Conservation (phyloP, 352 stramenopile species). For the Globisporangium carolinianum region DNA sequence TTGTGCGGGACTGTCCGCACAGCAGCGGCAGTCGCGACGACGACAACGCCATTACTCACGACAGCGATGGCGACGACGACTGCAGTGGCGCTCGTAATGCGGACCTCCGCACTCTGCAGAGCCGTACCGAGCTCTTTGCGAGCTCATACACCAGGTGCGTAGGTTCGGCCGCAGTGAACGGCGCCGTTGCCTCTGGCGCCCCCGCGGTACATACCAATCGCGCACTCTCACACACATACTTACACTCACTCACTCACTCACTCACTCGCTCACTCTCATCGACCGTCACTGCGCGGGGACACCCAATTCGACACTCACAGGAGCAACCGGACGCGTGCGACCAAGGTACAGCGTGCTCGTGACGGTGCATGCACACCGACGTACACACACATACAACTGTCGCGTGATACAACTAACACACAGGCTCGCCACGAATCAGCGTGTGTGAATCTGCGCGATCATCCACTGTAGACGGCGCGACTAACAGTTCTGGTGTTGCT, state of each 20-base stretch:
- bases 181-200: no score
- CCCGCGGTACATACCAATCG: no score
- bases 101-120: no score
- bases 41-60: neutral
- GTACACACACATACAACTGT: neutral
- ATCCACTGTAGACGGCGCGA: conserved; percentile 15
- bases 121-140: conserved; percentile 12
- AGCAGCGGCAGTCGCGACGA: neutral
- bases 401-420: no score
- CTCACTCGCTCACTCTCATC: neutral
- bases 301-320: conserved; percentile 4
- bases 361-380: neutral
- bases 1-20: conserved; percentile 22
- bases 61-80: neutral
- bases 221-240: no score
- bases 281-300: neutral
- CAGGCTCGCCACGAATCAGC: no score
- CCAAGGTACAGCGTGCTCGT: conserved; percentile 25
- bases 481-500: no score
- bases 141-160: conserved; percentile 3
- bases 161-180: no score
- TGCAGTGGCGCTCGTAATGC: neutral
- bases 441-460: no score
- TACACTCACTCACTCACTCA: neutral
- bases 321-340: conserved; percentile 33